Conservation (phyloP, 2,329 filamentous ascomycete genomes). For the Geoglossum cookeanum region DNA sequence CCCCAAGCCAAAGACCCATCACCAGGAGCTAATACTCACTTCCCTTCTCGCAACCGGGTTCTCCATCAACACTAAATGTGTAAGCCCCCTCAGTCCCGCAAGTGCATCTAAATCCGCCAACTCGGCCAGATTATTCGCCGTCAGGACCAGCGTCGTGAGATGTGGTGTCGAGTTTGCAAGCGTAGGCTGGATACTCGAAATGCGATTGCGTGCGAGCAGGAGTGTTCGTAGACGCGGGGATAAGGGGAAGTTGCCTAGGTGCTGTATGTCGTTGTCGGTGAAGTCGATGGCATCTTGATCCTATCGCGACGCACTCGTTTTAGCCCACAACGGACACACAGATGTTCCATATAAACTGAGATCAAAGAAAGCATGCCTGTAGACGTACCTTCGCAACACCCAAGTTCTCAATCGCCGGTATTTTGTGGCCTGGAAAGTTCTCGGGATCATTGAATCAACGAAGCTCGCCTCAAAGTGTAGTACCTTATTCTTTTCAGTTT, state of each 20-base stretch:
- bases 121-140: constrained; percentile 65
- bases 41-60: constrained; percentile 88
- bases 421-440: constrained; percentile 64
- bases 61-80: constrained; percentile 62
- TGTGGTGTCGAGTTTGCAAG: constrained; percentile 62
- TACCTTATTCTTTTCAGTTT: constrained; percentile 76
- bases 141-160: constrained; percentile 62
- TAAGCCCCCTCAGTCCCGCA: constrained; percentile 46
- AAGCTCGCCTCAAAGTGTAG: constrained; percentile 66
- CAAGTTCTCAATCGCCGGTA: constrained; percentile 92
- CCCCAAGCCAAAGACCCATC: background rate
- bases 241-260: constrained; percentile 80
- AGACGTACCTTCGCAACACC: constrained; percentile 71
- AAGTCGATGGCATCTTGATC: constrained; percentile 95
- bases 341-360: background rate
- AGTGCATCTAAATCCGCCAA: constrained; percentile 77
- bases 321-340: background rate
- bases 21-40: constrained; percentile 34
- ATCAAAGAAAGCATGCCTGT: background rate
- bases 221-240: constrained; percentile 75
- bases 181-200: constrained; percentile 60
- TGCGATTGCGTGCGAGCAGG: constrained; percentile 74
- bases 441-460: constrained; percentile 41
- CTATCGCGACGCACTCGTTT: constrained; percentile 23
- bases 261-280: constrained; percentile 90